Evolutionary conservation across 2,329 filamentous ascomycete genomes (phyloP).

Genomic region (Clonostachys solani): DNA sequence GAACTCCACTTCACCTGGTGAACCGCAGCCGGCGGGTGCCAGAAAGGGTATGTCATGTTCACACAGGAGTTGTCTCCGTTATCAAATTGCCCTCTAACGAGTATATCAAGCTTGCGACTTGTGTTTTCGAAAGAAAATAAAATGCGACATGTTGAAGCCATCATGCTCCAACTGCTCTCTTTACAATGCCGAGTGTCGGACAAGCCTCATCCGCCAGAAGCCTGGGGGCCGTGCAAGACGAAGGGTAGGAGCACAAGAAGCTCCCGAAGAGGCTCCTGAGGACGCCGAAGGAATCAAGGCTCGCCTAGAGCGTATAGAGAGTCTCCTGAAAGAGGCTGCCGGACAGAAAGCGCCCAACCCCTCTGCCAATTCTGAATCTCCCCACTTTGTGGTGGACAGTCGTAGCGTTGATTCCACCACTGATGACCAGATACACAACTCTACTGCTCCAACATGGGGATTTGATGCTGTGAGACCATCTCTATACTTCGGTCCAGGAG

Average conservation of each 20-base stretch:
- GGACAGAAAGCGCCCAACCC: no score
- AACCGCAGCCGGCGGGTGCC: no score
- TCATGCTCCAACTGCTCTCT: conserved; percentile 36
- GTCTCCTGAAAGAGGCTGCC: conserved; percentile 15
- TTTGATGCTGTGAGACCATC: not conserved
- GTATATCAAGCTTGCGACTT: conserved; percentile 29
- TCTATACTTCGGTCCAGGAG: not conserved
- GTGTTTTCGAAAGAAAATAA: conserved; percentile 41
- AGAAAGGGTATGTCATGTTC: no score
- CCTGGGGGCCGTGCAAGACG: conserved; percentile 9
- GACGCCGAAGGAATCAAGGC: conserved; percentile 7
- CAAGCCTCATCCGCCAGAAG: conserved; percentile 16
- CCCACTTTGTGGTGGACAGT: no score
- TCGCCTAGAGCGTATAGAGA: conserved; percentile 21
- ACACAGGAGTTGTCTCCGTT: no score
- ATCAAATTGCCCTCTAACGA: no score
- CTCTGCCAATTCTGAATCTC: no score
- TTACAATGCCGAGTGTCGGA: conserved; percentile 32
- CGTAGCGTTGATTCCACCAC: no score
- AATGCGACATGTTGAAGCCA: conserved; percentile 38
- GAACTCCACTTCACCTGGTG: no score
- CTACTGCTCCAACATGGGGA: not conserved
- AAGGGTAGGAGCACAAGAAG: conserved; percentile 2
- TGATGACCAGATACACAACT: not conserved
- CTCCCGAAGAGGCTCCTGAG: not conserved